Conservation (phyloP, 305 asterid genomes). For the Salvia sclarea region DNA sequence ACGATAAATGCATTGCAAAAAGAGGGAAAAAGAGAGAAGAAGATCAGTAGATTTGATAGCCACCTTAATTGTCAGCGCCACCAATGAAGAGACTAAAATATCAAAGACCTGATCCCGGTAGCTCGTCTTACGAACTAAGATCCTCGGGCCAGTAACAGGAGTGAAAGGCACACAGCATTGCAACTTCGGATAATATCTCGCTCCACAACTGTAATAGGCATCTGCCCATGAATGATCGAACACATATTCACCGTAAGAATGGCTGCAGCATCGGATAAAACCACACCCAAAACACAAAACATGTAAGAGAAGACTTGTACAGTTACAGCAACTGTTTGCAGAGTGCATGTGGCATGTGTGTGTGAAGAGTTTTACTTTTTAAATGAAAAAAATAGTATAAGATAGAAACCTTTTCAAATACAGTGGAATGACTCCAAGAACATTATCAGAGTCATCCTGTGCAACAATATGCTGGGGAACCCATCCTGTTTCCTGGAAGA, state of each 20-base stretch:
- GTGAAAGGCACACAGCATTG: conserved; percentile 94
- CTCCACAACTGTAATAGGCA: conserved; percentile 81
- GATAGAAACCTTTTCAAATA: conserved; percentile 84
- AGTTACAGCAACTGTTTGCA: conserved; percentile 5
- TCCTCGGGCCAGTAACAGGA: conserved; percentile 96
- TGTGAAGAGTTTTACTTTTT: not conserved
- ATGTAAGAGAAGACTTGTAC: conserved; percentile 14
- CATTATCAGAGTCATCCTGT: conserved; percentile 54
- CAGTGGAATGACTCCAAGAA: conserved; percentile 91
- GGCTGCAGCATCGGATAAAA: conserved; percentile 61
- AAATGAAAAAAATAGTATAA: not conserved
- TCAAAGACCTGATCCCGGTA: conserved; percentile 80
- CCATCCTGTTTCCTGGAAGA: conserved; percentile 93
- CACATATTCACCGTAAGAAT: conserved; percentile 97
- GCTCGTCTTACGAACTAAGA: conserved; percentile 72
- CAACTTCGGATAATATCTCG: conserved; percentile 89
- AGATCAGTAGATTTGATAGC: conserved; percentile 22
- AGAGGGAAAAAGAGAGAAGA: too few relatives aligned
- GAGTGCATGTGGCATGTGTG: conserved; percentile 10
- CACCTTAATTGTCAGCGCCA: conserved; percentile 81
- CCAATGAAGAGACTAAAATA: conserved; percentile 80
- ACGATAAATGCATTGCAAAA: conserved; percentile 16
- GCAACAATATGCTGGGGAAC: conserved; percentile 85
- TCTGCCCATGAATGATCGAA: conserved; percentile 99
- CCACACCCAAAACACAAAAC: conserved; percentile 28